Conservation (phyloP, 2,329 filamentous ascomycete species). For the Metarhizium robertsii region DNA sequence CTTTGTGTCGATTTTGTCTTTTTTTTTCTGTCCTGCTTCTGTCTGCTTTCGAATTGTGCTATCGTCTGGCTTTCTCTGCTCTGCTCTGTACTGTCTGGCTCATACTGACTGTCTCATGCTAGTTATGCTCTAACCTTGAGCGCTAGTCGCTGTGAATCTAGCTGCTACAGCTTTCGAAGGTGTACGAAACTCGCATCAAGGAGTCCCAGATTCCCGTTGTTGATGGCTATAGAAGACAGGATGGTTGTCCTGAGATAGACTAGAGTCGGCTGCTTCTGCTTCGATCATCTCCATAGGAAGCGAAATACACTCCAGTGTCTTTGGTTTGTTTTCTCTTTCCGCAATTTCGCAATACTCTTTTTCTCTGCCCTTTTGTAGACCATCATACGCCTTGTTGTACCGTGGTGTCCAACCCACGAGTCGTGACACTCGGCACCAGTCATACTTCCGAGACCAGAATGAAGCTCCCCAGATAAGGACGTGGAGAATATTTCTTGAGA, state of each 20-base stretch:
- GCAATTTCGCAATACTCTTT: neutral
- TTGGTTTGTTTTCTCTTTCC: neutral
- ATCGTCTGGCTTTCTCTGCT: conserved; percentile 48
- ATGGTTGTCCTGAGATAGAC: conserved; percentile 20
- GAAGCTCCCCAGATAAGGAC: neutral
- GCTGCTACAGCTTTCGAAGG: conserved; percentile 41
- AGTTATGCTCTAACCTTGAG: conserved; percentile 58
- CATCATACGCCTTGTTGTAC: neutral
- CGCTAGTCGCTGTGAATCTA: conserved; percentile 48
- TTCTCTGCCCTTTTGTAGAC: neutral
- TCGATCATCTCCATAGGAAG: conserved; percentile 19
- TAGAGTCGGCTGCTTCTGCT: conserved; percentile 19
- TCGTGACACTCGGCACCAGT: neutral
- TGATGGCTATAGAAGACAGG: conserved; percentile 36
- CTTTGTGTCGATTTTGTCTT: conserved; percentile 34
- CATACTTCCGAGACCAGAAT: neutral
- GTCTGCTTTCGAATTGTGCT: conserved; percentile 47
- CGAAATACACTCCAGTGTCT: conserved; percentile 4
- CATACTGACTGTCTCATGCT: conserved; percentile 36
- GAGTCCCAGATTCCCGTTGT: conserved; percentile 32
- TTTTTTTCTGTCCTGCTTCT: conserved; percentile 18
- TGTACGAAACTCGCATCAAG: conserved; percentile 25
- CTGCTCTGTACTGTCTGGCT: conserved; percentile 24
- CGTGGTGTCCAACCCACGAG: neutral
- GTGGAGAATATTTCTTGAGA: neutral